A percentile compares a stretch with the other conserved stretches of the same genome.
Evolutionary conservation across 139 green algal genomes (phyloP).

Genomic region (Chlorella sp.): DNA sequence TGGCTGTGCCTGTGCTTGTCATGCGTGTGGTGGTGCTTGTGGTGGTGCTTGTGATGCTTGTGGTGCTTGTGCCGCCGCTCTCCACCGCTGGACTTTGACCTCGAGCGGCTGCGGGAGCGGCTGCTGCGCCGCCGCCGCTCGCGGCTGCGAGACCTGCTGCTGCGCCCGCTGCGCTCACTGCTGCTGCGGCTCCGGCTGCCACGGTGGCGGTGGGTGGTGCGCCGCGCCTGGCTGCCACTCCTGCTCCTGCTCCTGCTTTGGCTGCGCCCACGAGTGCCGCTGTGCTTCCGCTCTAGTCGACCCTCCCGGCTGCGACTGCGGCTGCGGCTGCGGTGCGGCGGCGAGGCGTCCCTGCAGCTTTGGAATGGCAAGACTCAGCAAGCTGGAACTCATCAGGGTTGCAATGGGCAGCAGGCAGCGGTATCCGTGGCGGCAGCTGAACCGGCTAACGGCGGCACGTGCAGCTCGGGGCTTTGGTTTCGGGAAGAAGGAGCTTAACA

Average conservation of each 20-base stretch:
- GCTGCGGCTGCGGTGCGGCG: not conserved
- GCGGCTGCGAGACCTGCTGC: not conserved
- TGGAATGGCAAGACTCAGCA: not conserved
- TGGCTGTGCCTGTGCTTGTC: not conserved
- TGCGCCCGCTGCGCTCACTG: not conserved
- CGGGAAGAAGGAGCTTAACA: too few species aligned
- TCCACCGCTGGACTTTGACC: too few species aligned
- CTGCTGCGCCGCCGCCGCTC: not conserved
- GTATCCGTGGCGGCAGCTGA: too few species aligned
- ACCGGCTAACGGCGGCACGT: too few species aligned
- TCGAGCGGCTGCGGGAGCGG: too few species aligned
- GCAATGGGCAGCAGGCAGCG: too few species aligned
- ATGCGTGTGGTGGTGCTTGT: not conserved
- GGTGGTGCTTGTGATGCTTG: too few species aligned
- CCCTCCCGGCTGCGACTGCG: not conserved
- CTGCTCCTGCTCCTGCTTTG: conserved; percentile 9
- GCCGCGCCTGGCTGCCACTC: conserved; percentile 1
- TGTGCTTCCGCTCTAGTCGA: not conserved
- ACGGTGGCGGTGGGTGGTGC: too few species aligned
- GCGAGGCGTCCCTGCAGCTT: not conserved
- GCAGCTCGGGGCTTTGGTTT: too few species aligned
- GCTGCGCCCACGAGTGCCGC: not conserved
- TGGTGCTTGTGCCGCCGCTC: too few species aligned
- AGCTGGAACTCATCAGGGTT: not conserved
- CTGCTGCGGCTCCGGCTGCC: not conserved